Evolutionary conservation across 2,329 filamentous ascomycete genomes (phyloP).

Genomic region (Reticulascus tulasneorum): DNA sequence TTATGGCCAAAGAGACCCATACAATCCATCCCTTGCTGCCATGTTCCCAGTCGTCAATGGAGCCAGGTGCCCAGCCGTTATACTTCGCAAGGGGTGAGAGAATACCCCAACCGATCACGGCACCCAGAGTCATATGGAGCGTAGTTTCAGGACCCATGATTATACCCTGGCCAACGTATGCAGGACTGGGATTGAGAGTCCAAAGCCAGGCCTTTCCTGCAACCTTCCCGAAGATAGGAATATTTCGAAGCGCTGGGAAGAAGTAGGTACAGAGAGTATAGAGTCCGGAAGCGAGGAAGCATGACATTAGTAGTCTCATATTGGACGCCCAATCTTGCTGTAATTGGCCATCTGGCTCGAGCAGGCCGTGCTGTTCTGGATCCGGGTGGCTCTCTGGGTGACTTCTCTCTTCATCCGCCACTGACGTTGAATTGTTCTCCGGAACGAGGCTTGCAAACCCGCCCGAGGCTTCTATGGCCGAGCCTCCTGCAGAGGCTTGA

Average conservation of each 20-base stretch:
- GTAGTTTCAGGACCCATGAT: conserved; percentile 98
- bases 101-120: conserved; percentile 83
- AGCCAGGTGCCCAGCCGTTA: conserved; percentile 83
- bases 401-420: too few relatives aligned
- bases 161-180: conserved; percentile 94
- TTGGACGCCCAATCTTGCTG: conserved; percentile 38
- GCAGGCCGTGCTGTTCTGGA: conserved; percentile 1
- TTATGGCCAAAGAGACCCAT: conserved; percentile 92
- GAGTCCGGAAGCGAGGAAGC: conserved; percentile 55
- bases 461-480: conserved; percentile 30
- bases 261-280: conserved; percentile 88
- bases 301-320: conserved; percentile 50
- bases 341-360: conserved; percentile 7
- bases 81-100: conserved; percentile 84
- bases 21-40: conserved; percentile 99
- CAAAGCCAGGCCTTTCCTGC: conserved; percentile 84
- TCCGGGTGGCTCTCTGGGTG: too few relatives aligned
- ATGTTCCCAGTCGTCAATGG: conserved; percentile 81
- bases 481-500: conserved; percentile 7
- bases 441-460: conserved; percentile 40
- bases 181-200: conserved; percentile 95
- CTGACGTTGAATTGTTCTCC: not conserved
- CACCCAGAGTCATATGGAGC: conserved; percentile 90
- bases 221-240: conserved; percentile 78
- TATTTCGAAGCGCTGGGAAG: conserved; percentile 73